Percentiles rank a stretch among this genome's conserved stretches.
Conservation (phyloP, 306 rosid species). For the Lithocarpus polystachyus region DNA sequence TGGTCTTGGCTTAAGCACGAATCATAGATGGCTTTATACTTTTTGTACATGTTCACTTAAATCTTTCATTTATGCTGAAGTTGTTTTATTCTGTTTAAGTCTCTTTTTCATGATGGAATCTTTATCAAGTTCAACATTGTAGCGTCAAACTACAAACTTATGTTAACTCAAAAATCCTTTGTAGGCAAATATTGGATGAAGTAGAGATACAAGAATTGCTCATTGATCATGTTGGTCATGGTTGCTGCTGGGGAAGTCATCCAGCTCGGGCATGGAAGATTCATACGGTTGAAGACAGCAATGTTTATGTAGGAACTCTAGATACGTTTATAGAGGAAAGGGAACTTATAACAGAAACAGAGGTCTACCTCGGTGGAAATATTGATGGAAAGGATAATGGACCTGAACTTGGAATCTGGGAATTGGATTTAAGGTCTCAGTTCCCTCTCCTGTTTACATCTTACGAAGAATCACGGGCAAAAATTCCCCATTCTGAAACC, state of each 20-base stretch:
- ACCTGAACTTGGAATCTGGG: constrained; percentile 85
- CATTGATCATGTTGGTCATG: constrained; percentile 92
- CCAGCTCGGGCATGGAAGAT: constrained; percentile 94
- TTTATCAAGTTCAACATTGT: constrained; percentile 5
- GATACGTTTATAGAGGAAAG: constrained; percentile 95
- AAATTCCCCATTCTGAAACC: constrained; percentile 78
- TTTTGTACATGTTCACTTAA: not conserved
- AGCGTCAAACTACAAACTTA: not conserved
- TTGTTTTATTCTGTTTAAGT: not conserved
- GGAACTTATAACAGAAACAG: constrained; percentile 57
- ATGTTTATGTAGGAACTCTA: constrained; percentile 83
- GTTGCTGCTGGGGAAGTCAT: constrained; percentile 97
- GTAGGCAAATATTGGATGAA: constrained; percentile 72
- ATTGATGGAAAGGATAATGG: constrained; percentile 76
- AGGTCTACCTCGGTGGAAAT: constrained; percentile 52
- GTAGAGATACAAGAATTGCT: constrained; percentile 90
- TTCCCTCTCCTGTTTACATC: constrained; percentile 78
- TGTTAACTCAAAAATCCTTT: constrained; percentile 16
- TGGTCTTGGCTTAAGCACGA: not conserved
- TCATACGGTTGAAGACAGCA: constrained; percentile 80
- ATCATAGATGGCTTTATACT: not conserved
- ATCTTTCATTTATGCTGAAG: not conserved
- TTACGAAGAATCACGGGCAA: constrained; percentile 53
- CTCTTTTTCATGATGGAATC: not conserved
- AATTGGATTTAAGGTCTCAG: constrained; percentile 77